Conservation (phyloP, 129 eudicot genomes). For the Glebionis coronaria region DNA sequence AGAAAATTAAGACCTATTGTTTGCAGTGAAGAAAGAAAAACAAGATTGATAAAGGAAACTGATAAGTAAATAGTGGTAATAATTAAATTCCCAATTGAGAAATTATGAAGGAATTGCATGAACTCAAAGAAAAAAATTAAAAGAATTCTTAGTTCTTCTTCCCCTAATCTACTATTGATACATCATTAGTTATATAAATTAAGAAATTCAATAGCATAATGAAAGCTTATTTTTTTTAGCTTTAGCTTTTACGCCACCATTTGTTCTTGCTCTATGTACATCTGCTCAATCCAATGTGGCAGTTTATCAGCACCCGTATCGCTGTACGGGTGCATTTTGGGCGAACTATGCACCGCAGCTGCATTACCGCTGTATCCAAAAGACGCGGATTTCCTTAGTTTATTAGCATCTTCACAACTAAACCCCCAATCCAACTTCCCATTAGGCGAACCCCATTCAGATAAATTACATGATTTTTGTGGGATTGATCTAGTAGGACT, state of each 20-base stretch:
- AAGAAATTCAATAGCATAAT: slow-evolving; percentile 25
- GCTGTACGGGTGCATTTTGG: slow-evolving; percentile 26
- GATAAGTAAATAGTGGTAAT: slow-evolving; percentile 5
- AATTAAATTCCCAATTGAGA: slow-evolving; percentile 32
- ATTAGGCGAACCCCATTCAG: slow-evolving; percentile 73
- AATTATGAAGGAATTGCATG: slow-evolving; percentile 23
- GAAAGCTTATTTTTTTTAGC: slow-evolving; percentile 18
- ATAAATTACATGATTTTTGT: slow-evolving; percentile 28
- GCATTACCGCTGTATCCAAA: slow-evolving; percentile 57
- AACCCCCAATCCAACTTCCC: slow-evolving; percentile 84
- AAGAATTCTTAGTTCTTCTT: slow-evolving; percentile 25
- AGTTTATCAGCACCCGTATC: slow-evolving; percentile 29
- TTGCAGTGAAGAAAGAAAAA: neutral
- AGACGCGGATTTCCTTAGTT: slow-evolving; percentile 73
- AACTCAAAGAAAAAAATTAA: slow-evolving; percentile 26
- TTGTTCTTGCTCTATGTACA: slow-evolving; percentile 92
- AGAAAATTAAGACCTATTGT: too few relatives aligned
- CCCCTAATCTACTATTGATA: slow-evolving; percentile 16
- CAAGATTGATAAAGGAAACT: neutral
- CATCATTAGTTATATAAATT: slow-evolving; percentile 14
- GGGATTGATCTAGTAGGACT: slow-evolving; percentile 20
- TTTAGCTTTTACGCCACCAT: slow-evolving; percentile 51
- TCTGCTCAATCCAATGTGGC: slow-evolving; percentile 78
- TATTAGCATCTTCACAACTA: slow-evolving; percentile 57
- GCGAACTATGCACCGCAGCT: slow-evolving; percentile 28